These are phyloP conservation scores for Fusarium sp. DNA, from an alignment of 2,329 filamentous ascomycete species.

Conservation along the genomic window DNA sequence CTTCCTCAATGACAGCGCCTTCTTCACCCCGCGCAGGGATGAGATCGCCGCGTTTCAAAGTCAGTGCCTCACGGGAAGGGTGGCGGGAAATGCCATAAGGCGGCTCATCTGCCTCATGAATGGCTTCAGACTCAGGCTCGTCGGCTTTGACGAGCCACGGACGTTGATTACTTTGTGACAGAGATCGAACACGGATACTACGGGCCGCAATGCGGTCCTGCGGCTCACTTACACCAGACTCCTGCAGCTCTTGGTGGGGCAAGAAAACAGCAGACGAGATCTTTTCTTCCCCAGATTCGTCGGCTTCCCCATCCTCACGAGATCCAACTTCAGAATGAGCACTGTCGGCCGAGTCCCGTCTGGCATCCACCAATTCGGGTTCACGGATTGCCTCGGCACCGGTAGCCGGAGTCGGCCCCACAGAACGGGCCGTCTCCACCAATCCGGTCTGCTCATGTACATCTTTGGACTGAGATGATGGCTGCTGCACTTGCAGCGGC, in stretches of 20 bases:
- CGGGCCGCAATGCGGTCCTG: slow-evolving; percentile 55
- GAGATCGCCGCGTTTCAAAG: slow-evolving; percentile 47
- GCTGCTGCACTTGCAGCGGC: slow-evolving; percentile 30
- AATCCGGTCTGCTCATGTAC: slow-evolving; percentile 38
- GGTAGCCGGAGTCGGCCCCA: slow-evolving; percentile 43
- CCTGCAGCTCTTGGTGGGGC: slow-evolving; percentile 72
- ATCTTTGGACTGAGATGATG: slow-evolving; percentile 26
- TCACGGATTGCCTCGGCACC: slow-evolving; percentile 38
- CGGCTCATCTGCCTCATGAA: slow-evolving; percentile 39
- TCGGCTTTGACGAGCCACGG: slow-evolving; percentile 70
- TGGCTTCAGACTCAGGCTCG: slow-evolving; percentile 55
- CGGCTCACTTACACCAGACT: slow-evolving; percentile 46
- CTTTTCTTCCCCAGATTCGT: slow-evolving; percentile 81
- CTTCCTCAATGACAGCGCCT: slow-evolving; percentile 54
- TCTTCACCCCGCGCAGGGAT: slow-evolving; percentile 53
- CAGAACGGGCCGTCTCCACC: slow-evolving; percentile 33
- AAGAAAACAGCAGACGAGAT: slow-evolving; percentile 88
- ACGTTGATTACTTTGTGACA: slow-evolving; percentile 54
- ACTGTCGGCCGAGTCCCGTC: slow-evolving; percentile 54
- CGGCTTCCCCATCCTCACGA: slow-evolving; percentile 50
- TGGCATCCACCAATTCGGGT: slow-evolving; percentile 46
- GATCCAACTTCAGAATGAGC: slow-evolving; percentile 51
- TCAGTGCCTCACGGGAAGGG: slow-evolving; percentile 47
- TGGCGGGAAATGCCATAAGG: slow-evolving; percentile 41
- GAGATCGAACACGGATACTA: slow-evolving; percentile 60